phyloP scores from a whole-genome alignment of 768 basidiomycete species.

The Lactarius pseudohatsudake region DNA sequence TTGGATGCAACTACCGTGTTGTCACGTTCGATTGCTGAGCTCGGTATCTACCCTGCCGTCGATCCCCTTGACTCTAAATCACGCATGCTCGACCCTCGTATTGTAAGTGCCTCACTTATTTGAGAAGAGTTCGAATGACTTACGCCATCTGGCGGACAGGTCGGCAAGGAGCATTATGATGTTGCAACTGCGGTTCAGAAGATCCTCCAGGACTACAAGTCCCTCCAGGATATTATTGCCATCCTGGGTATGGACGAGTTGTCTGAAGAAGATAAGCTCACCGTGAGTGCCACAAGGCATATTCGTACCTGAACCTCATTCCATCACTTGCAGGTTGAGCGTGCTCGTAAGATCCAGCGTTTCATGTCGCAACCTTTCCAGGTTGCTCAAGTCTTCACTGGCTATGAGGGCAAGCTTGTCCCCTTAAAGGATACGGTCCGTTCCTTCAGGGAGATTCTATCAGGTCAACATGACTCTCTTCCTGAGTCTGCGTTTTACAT shows the following conservation, averaged over 20 bases:
- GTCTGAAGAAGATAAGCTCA: slow-evolving; percentile 99
- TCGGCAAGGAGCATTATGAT: slow-evolving; percentile 91
- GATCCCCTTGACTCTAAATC: slow-evolving; percentile 99
- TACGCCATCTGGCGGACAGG: slow-evolving; percentile 39
- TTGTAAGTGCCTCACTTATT: slow-evolving; percentile 52
- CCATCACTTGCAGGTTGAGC: slow-evolving; percentile 69
- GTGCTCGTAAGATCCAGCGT: slow-evolving; percentile 97
- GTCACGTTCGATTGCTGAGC: slow-evolving; percentile 98
- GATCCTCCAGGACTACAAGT: slow-evolving; percentile 96
- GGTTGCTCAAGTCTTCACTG: slow-evolving; percentile 99
- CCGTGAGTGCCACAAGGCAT: slow-evolving; percentile 51
- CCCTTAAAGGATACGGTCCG: slow-evolving; percentile 93
- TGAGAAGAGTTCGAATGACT: not conserved
- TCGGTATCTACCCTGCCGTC: slow-evolving; percentile 99
- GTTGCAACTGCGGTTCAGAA: slow-evolving; percentile 97
- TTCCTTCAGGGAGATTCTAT: slow-evolving; percentile 97
- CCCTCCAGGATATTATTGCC: slow-evolving; percentile 98
- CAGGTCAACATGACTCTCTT: slow-evolving; percentile 81
- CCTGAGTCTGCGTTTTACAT: slow-evolving; percentile 99
- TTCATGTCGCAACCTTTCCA: slow-evolving; percentile 99
- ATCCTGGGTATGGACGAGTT: slow-evolving; percentile 99
- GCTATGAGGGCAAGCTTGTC: slow-evolving; percentile 97
- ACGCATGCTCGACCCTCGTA: slow-evolving; percentile 99
- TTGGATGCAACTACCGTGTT: slow-evolving; percentile 99
- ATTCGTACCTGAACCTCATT: slow-evolving; percentile 1